Evolutionary conservation across 768 basidiomycete genomes (phyloP), one percentile per base, ranked within the genome.

Genomic region (Hericium coralloides): DNA sequence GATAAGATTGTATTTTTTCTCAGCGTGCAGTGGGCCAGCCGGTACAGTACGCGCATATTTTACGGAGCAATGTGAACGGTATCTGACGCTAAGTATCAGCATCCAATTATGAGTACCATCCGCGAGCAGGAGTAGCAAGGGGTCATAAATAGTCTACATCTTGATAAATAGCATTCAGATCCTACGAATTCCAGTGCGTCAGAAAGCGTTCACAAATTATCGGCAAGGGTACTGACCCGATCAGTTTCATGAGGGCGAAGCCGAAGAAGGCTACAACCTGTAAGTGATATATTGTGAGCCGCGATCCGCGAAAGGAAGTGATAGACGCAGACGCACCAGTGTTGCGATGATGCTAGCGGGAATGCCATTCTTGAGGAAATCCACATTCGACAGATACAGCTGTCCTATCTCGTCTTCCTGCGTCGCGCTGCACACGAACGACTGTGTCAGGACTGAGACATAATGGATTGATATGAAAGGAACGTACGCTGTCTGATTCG

Each of bases 361-460:
- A 17, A 98, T 83, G 48, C 95, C 93, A 62, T 92, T 94, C 75
- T 91, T 92, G 63, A 97, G 71, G 74, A 98, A 97, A 70, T 98
- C 95, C 9, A 86, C 69, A 68, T 91, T 85, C 52, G 85, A 73
- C 48, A 94, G 76, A 75, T 97, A 99, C 38, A 88, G 72, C 63
- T 92, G 84, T 2, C 97, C 95, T 53, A 98, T 79, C 66, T 97
- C 94, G 68, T 98, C 89, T 66, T 97, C 95, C 69, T 95, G 91
- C 7, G 92, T 91, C 4, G 92, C 91, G 51, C 89, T 92, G 52
- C n/a, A 52, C 39, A 51, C 10, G 31, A 9, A 31, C 8, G 31
- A 6, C 59, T 14, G 55, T 5, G 45, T 38, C 45, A 38, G 49
- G n/a, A n/a, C n/a, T n/a, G n/a, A n/a, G 50, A 23, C 31, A 49